Evolutionary conservation across 2,329 filamentous ascomycete species (phyloP).

Genomic region (Cercospora sp.): DNA sequence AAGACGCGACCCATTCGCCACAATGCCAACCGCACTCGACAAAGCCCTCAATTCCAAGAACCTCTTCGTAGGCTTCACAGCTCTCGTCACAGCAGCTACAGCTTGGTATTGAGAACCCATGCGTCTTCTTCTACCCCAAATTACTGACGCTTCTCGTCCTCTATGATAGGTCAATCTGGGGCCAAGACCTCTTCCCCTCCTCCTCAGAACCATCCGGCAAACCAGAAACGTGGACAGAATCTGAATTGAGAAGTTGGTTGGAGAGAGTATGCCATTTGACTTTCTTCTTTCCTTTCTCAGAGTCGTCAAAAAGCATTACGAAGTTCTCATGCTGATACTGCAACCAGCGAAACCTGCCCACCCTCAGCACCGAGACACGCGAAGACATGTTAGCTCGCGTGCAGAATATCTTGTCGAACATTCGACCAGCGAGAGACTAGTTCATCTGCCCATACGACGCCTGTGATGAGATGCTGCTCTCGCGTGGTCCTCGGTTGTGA

Average conservation of each 20-base stretch:
- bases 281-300: not conserved
- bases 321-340: not conserved
- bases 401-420: constrained; percentile 52
- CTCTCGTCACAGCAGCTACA: constrained; percentile 76
- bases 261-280: constrained; percentile 62
- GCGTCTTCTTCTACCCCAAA: no score
- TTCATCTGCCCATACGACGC: not conserved
- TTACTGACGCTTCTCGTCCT: not conserved
- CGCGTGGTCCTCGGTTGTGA: not conserved
- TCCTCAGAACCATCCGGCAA: constrained; percentile 72
- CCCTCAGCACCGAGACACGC: constrained; percentile 43
- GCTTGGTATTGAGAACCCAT: no score
- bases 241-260: constrained; percentile 80
- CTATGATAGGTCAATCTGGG: constrained; percentile 65
- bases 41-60: constrained; percentile 48
- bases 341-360: constrained; percentile 62
- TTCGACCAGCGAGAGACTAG: constrained; percentile 50
- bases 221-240: constrained; percentile 70
- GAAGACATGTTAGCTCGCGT: not conserved
- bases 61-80: constrained; percentile 67
- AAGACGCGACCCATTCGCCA: constrained; percentile 26
- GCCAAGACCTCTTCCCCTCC: constrained; percentile 75
- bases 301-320: not conserved
- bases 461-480: not conserved
- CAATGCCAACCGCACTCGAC: constrained; percentile 53